These are phyloP conservation scores for Zoysia matrella DNA, from an alignment of 202 grass and related monocot species.

Conservation along the genomic window DNA sequence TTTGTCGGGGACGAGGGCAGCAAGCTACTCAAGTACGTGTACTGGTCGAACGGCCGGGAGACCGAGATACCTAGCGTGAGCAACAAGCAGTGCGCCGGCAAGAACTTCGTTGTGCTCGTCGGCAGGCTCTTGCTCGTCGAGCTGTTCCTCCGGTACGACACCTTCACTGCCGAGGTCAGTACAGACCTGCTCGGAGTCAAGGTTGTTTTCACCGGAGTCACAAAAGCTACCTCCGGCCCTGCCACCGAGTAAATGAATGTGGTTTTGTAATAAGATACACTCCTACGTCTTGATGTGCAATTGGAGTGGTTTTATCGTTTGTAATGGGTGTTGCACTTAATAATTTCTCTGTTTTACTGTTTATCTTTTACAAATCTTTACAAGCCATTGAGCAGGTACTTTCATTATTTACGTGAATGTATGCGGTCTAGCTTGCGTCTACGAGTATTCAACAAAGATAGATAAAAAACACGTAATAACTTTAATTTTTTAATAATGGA, in stretches of 20 bases:
- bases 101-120: slow-evolving; percentile 81
- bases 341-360: too few relatives aligned
- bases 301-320: too few relatives aligned
- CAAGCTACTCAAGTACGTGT: slow-evolving; percentile 82
- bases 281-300: too few relatives aligned
- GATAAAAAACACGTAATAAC: too few relatives aligned
- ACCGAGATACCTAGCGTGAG: slow-evolving; percentile 59
- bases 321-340: too few relatives aligned
- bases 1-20: slow-evolving; percentile 70
- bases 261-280: too few relatives aligned
- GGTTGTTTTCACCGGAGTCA: slow-evolving; percentile 58
- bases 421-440: too few relatives aligned
- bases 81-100: slow-evolving; percentile 92
- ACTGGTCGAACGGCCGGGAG: slow-evolving; percentile 93
- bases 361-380: too few relatives aligned
- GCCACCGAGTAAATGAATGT: not conserved
- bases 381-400: too few relatives aligned
- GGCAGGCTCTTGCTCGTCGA: slow-evolving; percentile 77
- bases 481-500: too few relatives aligned
- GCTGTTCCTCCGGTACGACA: slow-evolving; percentile 87
- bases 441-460: too few relatives aligned
- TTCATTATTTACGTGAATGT: too few relatives aligned
- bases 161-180: slow-evolving; percentile 62
- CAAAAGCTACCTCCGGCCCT: slow-evolving; percentile 49
- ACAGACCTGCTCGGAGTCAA: slow-evolving; percentile 58